Percentiles rank a stretch among this genome's conserved stretches.
Conservation (phyloP, 306 rosid genomes). For the Leucaena leucocephala region DNA sequence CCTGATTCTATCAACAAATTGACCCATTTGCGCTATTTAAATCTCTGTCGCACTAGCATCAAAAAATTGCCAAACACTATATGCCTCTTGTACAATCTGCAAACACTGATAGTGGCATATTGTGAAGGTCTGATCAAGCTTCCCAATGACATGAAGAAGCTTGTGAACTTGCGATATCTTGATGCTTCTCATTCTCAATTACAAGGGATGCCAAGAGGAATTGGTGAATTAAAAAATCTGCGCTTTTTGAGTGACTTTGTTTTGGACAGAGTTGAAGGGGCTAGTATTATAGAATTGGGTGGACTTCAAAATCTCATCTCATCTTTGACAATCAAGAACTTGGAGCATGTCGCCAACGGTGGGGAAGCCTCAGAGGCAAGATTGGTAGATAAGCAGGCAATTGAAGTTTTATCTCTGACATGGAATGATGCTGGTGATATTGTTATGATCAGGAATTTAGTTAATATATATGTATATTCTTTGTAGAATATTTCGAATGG, state of each 20-base stretch:
- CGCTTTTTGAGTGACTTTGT: slow-evolving; percentile 1
- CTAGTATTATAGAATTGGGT: not conserved
- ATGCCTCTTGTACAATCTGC: slow-evolving; percentile 23
- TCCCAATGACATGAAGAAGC: slow-evolving; percentile 12
- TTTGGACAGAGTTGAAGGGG: not conserved
- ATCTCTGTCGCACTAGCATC: not conserved
- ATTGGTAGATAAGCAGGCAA: not conserved
- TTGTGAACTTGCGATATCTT: slow-evolving; percentile 23
- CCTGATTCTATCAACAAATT: not conserved
- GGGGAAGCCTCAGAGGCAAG: slow-evolving; percentile 1
- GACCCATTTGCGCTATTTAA: slow-evolving; percentile 30
- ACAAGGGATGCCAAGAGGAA: not conserved
- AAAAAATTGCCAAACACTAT: not conserved
- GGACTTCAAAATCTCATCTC: not conserved
- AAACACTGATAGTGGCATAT: not conserved
- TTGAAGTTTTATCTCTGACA: not conserved
- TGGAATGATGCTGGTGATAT: not conserved
- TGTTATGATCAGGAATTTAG: no score
- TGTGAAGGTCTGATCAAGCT: not conserved
- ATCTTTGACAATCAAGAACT: not conserved
- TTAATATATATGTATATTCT: no score
- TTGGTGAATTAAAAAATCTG: not conserved
- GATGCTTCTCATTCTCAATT: not conserved
- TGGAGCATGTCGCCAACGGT: not conserved
- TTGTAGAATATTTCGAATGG: no score